Conservation (phyloP, 768 basidiomycete species). For the Brasilioporus rufonigricans region DNA sequence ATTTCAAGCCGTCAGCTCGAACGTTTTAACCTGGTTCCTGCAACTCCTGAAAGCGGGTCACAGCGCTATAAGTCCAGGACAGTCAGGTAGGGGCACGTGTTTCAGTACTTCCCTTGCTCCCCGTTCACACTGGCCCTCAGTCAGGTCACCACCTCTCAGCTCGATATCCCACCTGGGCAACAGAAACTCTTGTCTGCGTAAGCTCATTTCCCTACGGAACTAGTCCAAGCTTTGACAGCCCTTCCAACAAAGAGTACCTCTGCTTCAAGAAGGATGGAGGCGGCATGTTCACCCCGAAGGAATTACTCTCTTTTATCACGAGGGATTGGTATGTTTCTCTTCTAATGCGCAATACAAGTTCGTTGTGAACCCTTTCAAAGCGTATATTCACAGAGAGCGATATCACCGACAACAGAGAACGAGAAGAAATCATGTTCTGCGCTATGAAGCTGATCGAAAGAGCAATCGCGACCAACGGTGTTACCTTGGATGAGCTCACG, state of each 20-base stretch:
- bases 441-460: constrained; percentile 7
- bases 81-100: neutral
- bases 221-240: neutral
- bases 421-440: neutral
- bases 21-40: neutral
- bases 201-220: neutral
- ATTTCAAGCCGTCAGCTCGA: neutral
- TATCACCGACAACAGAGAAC: neutral
- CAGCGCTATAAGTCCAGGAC: constrained; percentile 7
- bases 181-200: constrained; percentile 6
- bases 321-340: constrained; percentile 6
- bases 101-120: neutral
- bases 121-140: neutral
- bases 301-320: constrained; percentile 11
- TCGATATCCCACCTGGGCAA: constrained; percentile 8
- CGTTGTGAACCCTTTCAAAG: neutral
- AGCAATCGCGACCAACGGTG: neutral
- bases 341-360: neutral
- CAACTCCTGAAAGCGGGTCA: constrained; percentile 11
- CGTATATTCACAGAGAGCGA: constrained; percentile 16
- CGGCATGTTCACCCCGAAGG: constrained; percentile 17
- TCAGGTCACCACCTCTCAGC: neutral
- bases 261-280: constrained; percentile 2
- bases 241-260: neutral
- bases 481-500: constrained; percentile 6